Evolutionary conservation across 306 rosid genomes (phyloP).

Genomic region (Lotus japonicus): DNA sequence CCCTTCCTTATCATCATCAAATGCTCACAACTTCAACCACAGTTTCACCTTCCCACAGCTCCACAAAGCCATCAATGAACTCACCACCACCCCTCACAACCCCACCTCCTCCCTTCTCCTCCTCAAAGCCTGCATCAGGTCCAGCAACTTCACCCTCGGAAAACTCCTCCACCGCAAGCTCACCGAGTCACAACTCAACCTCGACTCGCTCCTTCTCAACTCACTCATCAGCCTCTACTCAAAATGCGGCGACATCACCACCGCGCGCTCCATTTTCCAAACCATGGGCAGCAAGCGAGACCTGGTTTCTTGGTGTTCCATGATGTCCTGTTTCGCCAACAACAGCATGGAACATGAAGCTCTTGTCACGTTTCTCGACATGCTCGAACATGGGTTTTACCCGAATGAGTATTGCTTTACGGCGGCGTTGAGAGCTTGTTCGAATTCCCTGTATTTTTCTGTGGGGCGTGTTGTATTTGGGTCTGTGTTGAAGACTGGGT

Average conservation of each 20-base stretch:
- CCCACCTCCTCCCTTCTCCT: conserved; percentile 33
- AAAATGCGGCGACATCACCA: conserved; percentile 32
- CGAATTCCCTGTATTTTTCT: not conserved
- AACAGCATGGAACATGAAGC: conserved; percentile 31
- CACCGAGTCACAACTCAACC: conserved; percentile 25
- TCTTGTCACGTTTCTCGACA: conserved; percentile 27
- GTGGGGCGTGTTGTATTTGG: conserved; percentile 32
- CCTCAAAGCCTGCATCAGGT: conserved; percentile 51
- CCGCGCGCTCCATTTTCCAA: conserved; percentile 30
- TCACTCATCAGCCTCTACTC: conserved; percentile 58
- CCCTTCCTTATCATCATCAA: not conserved
- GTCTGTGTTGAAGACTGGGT: conserved; percentile 40
- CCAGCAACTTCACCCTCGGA: conserved; percentile 32
- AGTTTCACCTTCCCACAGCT: conserved; percentile 27
- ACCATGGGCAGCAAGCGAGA: conserved; percentile 29
- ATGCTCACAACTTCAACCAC: not conserved
- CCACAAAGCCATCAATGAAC: conserved; percentile 21
- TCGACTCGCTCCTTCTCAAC: conserved; percentile 42
- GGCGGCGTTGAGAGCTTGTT: conserved; percentile 40
- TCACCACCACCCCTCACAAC: not conserved
- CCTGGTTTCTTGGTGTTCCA: conserved; percentile 49
- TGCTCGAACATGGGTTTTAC: conserved; percentile 33
- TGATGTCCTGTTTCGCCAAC: conserved; percentile 49
- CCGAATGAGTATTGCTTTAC: conserved; percentile 60
- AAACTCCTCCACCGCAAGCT: conserved; percentile 43